These are phyloP conservation scores for Mycena kentingensis DNA, from an alignment of 768 basidiomycete species.

Conservation along the genomic window DNA sequence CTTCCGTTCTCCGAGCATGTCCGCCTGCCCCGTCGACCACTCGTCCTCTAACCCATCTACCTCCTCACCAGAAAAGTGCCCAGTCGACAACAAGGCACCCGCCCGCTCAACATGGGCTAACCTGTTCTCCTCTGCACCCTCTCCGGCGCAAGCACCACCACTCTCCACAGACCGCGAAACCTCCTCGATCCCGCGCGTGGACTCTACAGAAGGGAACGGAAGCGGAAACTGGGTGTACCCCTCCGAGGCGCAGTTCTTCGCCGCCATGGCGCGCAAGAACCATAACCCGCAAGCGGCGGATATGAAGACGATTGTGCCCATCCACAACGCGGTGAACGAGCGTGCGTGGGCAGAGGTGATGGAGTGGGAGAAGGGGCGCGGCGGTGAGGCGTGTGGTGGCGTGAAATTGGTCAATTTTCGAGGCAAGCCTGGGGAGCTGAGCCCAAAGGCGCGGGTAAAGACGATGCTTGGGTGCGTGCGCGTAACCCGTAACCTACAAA, in stretches of 20 bases:
- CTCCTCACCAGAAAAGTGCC: slow-evolving; percentile 33
- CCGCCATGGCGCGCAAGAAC: slow-evolving; percentile 95
- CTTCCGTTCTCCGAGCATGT: neutral
- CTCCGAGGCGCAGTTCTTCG: slow-evolving; percentile 96
- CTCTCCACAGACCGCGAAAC: slow-evolving; percentile 76
- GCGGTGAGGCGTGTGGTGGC: slow-evolving; percentile 81
- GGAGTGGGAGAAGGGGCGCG: slow-evolving; percentile 80
- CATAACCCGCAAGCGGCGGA: slow-evolving; percentile 85
- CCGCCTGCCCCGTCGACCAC: slow-evolving; percentile 22
- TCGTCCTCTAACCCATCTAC: too few relatives aligned
- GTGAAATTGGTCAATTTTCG: slow-evolving; percentile 87
- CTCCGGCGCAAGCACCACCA: slow-evolving; percentile 27
- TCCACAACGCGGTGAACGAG: slow-evolving; percentile 99
- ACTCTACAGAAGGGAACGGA: too few relatives aligned
- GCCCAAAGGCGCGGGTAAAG: slow-evolving; percentile 79
- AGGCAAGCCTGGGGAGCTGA: slow-evolving; percentile 80
- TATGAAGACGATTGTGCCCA: slow-evolving; percentile 95
- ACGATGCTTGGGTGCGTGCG: slow-evolving; percentile 78
- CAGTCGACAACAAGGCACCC: slow-evolving; percentile 41
- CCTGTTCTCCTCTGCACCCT: slow-evolving; percentile 36
- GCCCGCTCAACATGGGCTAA: slow-evolving; percentile 44
- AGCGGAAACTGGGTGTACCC: slow-evolving; percentile 95
- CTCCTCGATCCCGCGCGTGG: slow-evolving; percentile 82
- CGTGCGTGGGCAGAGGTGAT: slow-evolving; percentile 83
- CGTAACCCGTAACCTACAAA: slow-evolving; percentile 4